Evolutionary conservation across 2,329 filamentous ascomycete genomes (phyloP).

Genomic region (Pezicula neosporulosa): DNA sequence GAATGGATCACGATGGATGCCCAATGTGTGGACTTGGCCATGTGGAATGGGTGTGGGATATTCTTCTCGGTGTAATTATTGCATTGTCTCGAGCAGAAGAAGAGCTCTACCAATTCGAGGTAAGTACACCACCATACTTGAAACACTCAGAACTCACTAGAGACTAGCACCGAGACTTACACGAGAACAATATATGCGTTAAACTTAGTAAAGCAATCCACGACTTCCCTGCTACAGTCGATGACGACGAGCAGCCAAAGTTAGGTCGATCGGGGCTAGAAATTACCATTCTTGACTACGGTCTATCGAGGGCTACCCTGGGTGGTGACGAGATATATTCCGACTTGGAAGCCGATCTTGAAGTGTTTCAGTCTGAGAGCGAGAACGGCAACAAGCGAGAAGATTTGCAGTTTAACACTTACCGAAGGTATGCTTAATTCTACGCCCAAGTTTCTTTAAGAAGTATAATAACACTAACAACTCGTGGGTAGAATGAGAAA

Average conservation of each 20-base stretch:
- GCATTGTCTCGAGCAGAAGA: constrained; percentile 61
- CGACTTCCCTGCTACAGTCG: neutral
- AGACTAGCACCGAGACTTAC: constrained; percentile 57
- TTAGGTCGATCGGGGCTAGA: constrained; percentile 60
- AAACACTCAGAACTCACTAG: neutral
- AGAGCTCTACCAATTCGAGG: constrained; percentile 56
- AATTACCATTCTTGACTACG: constrained; percentile 64
- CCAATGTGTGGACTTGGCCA: constrained; percentile 30
- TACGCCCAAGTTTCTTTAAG: constrained; percentile 47
- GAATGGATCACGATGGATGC: neutral
- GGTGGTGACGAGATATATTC: constrained; percentile 42
- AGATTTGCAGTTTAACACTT: constrained; percentile 52
- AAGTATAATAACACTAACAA: constrained; percentile 40
- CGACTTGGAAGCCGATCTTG: constrained; percentile 57
- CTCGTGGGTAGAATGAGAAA: constrained; percentile 27
- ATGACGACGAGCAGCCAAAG: constrained; percentile 23
- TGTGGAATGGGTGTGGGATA: constrained; percentile 56
- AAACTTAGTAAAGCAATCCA: constrained; percentile 1
- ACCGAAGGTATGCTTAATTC: constrained; percentile 56
- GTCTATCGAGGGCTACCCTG: constrained; percentile 55
- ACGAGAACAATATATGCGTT: constrained; percentile 63
- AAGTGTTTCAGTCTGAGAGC: constrained; percentile 59
- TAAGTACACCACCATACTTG: constrained; percentile 25
- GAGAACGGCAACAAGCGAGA: constrained; percentile 20
- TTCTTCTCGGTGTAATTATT: constrained; percentile 57